Conservation (phyloP, 2,329 filamentous ascomycete genomes). For the Fusarium sp. region DNA sequence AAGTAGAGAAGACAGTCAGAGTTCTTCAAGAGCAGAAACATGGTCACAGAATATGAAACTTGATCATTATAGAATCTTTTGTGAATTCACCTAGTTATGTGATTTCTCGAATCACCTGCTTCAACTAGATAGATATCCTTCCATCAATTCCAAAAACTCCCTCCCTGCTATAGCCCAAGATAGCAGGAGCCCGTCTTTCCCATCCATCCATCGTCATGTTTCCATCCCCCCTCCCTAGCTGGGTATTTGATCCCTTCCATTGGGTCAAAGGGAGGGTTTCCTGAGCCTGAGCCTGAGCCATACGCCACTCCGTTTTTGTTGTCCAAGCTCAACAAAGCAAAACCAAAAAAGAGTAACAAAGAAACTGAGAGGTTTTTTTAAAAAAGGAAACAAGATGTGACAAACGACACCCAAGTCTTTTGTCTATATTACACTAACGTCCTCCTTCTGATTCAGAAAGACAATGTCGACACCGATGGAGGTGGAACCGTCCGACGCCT, state of each 20-base stretch:
- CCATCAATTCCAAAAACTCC: conserved; percentile 32
- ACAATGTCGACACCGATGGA: conserved; percentile 21
- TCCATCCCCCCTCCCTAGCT: conserved; percentile 22
- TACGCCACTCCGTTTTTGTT: conserved; percentile 40
- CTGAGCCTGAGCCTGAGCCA: conserved; percentile 10
- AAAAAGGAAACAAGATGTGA: conserved; percentile 31
- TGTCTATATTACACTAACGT: conserved; percentile 45
- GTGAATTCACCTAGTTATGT: conserved; percentile 28
- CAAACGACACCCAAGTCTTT: conserved; percentile 25
- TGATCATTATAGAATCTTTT: conserved; percentile 5
- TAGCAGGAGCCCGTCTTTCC: conserved; percentile 28
- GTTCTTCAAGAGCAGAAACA: background rate
- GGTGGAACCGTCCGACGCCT: conserved; percentile 37
- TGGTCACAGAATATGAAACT: background rate
- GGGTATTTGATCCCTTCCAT: conserved; percentile 32
- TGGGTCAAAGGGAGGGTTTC: conserved; percentile 20
- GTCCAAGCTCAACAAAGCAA: conserved; percentile 35
- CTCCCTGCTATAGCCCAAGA: conserved; percentile 39
- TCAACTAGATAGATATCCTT: conserved; percentile 6
- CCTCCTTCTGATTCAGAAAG: conserved; percentile 5
- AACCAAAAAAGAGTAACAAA: conserved; percentile 20
- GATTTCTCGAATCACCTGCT: conserved; percentile 9
- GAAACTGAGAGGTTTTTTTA: conserved; percentile 6
- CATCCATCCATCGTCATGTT: conserved; percentile 12
- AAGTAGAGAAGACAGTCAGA: background rate